Evolutionary conservation across 495 filamentous ascomycete genomes (phyloP).

Genomic region (Lepraria neglecta): DNA sequence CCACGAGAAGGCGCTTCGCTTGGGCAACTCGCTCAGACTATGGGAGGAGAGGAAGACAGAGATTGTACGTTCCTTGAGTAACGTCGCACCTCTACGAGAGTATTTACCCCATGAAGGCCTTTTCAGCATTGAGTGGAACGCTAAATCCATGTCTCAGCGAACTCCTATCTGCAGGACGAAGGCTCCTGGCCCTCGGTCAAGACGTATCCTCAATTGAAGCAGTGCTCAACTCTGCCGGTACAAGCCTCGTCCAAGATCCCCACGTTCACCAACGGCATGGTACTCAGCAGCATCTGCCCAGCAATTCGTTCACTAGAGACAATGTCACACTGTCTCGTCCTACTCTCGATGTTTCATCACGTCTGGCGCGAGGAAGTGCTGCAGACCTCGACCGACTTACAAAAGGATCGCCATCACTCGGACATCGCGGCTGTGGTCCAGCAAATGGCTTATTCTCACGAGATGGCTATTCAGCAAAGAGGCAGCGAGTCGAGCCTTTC

Average conservation of each 20-base stretch:
- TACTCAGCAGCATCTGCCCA: conserved; percentile 3
- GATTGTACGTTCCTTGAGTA: conserved; percentile 21
- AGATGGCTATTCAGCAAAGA: conserved; percentile 13
- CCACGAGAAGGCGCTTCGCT: conserved; percentile 17
- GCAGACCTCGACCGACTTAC: conserved; percentile 19
- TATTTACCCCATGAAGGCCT: conserved; percentile 6
- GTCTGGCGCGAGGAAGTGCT: conserved; percentile 21
- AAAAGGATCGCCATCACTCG: neutral
- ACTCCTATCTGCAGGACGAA: conserved; percentile 20
- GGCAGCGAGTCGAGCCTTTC: conserved; percentile 9
- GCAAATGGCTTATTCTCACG: too few species aligned
- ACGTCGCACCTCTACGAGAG: conserved; percentile 21
- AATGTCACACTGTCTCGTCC: neutral
- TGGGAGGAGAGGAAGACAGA: conserved; percentile 25
- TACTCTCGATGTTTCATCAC: conserved; percentile 12
- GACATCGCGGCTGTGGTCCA: neutral
- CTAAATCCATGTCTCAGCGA: conserved; percentile 11
- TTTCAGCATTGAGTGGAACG: neutral
- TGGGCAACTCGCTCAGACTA: conserved; percentile 12
- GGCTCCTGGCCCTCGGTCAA: conserved; percentile 19
- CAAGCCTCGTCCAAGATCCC: conserved; percentile 9
- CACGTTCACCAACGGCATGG: neutral
- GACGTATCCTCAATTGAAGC: conserved; percentile 25
- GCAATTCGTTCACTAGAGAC: neutral
- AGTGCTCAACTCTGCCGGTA: conserved; percentile 17